Conservation (phyloP, 1,284 basidiomycete genomes). For the Neolentinus lepideus region DNA sequence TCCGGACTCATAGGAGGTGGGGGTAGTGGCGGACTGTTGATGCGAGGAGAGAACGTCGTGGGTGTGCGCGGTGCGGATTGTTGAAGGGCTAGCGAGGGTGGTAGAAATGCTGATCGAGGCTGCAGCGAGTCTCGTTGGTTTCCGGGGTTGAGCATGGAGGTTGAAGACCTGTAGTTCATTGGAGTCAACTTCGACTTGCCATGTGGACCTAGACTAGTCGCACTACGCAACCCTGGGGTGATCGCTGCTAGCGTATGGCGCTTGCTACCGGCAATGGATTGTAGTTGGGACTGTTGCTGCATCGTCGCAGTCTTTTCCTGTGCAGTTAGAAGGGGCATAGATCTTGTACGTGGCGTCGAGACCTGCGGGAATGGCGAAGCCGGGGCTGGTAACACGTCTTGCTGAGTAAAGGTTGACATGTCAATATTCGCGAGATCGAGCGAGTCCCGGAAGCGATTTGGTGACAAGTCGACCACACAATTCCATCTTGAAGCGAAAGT, state of each 20-base stretch:
- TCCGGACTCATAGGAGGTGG: not conserved
- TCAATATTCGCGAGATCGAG: slow-evolving; percentile 2
- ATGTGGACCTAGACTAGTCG: slow-evolving; percentile 1
- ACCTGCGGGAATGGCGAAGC: slow-evolving; percentile 61
- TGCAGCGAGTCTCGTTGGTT: slow-evolving; percentile 19
- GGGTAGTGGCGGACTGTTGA: not conserved
- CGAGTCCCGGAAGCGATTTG: slow-evolving; percentile 23
- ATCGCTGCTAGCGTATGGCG: slow-evolving; percentile 42
- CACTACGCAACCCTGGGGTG: not conserved
- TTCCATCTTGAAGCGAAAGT: slow-evolving; percentile 84
- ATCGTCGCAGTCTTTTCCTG: slow-evolving; percentile 11
- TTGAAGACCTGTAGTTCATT: slow-evolving; percentile 30
- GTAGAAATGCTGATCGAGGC: slow-evolving; percentile 13
- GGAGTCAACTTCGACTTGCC: slow-evolving; percentile 20
- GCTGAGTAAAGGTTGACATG: slow-evolving; percentile 16
- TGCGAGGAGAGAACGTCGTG: slow-evolving; percentile 1
- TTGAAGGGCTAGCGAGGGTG: slow-evolving; percentile 31
- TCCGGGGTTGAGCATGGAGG: slow-evolving; percentile 23
- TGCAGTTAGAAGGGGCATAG: slow-evolving; percentile 11
- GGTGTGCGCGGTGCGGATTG: slow-evolving; percentile 29
- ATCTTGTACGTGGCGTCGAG: slow-evolving; percentile 19
- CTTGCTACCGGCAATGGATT: slow-evolving; percentile 48
- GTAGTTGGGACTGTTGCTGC: slow-evolving; percentile 17
- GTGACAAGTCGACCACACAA: slow-evolving; percentile 73
- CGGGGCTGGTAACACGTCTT: slow-evolving; percentile 59